These are phyloP conservation scores for Cucumis hystrix DNA, from an alignment of 306 rosid species.

Conservation along the genomic window DNA sequence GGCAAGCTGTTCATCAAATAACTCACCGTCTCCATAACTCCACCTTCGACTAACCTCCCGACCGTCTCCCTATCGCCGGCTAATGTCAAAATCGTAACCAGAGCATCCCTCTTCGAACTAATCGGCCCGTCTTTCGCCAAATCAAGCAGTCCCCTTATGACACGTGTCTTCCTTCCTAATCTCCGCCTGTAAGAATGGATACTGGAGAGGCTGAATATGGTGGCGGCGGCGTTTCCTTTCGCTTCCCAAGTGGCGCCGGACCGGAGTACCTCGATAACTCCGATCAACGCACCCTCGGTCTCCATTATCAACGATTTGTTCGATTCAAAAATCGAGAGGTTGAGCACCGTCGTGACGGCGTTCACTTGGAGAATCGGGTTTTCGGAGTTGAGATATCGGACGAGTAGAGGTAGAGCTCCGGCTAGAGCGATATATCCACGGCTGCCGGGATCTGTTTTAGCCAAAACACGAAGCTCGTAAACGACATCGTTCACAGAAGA, in stretches of 20 bases:
- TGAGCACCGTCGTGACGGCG: constrained; percentile 74
- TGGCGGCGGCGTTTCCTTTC: constrained; percentile 82
- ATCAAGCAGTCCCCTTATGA: constrained; percentile 48
- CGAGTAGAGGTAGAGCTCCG: constrained; percentile 60
- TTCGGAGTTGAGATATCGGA: constrained; percentile 25
- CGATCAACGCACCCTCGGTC: constrained; percentile 59
- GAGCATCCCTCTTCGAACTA: constrained; percentile 43
- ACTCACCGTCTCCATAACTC: constrained; percentile 42
- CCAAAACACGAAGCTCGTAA: constrained; percentile 61
- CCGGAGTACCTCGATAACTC: constrained; percentile 48
- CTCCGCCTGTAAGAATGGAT: constrained; percentile 32
- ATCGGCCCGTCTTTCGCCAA: constrained; percentile 50
- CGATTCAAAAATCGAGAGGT: constrained; percentile 59
- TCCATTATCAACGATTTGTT: constrained; percentile 68
- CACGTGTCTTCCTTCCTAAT: constrained; percentile 60
- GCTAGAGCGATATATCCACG: constrained; percentile 72
- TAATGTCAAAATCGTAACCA: constrained; percentile 61
- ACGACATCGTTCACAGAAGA: constrained; percentile 23
- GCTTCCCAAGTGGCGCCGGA: constrained; percentile 86
- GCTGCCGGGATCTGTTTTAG: constrained; percentile 70
- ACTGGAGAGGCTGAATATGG: constrained; percentile 56
- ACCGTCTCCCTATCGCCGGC: constrained; percentile 64
- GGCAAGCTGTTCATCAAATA: constrained; percentile 36
- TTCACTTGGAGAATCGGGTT: constrained; percentile 55
- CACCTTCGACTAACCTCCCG: constrained; percentile 45